Conservation (phyloP, 1,139 yeast species). For the Kazachstania sp. region DNA sequence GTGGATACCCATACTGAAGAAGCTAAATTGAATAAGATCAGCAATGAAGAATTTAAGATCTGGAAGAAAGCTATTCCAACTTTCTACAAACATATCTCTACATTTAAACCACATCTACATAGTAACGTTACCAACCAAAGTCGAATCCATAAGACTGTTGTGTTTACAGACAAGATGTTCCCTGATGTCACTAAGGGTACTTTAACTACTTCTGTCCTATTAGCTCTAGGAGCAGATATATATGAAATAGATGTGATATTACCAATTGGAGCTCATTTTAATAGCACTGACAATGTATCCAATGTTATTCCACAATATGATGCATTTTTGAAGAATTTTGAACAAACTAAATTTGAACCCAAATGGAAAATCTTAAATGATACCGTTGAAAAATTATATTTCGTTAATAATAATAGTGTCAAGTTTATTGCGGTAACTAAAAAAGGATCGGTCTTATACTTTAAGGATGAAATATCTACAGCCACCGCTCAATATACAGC, state of each 20-base stretch:
- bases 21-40: conserved; percentile 30
- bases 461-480: conserved; percentile 18
- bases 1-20: not conserved
- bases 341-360: conserved; percentile 10
- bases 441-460: conserved; percentile 28
- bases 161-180: conserved; percentile 19
- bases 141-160: conserved; percentile 10
- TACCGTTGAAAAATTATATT: conserved; percentile 17
- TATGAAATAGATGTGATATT: conserved; percentile 22
- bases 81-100: conserved; percentile 54
- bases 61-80: conserved; percentile 97
- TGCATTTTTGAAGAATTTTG: conserved; percentile 6
- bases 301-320: conserved; percentile 20
- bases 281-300: not conserved
- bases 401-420: conserved; percentile 9
- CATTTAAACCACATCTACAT: conserved; percentile 50
- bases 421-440: conserved; percentile 20
- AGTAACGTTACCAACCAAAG: not conserved
- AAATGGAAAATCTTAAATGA: conserved; percentile 25
- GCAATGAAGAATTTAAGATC: conserved; percentile 66
- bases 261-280: conserved; percentile 24
- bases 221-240: conserved; percentile 23
- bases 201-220: conserved; percentile 18
- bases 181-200: conserved; percentile 22
- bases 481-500: conserved; percentile 19